Base-by-base conservation (phyloP, 2,329 filamentous ascomycete genomes). In the Xylaria sp. region DNA sequence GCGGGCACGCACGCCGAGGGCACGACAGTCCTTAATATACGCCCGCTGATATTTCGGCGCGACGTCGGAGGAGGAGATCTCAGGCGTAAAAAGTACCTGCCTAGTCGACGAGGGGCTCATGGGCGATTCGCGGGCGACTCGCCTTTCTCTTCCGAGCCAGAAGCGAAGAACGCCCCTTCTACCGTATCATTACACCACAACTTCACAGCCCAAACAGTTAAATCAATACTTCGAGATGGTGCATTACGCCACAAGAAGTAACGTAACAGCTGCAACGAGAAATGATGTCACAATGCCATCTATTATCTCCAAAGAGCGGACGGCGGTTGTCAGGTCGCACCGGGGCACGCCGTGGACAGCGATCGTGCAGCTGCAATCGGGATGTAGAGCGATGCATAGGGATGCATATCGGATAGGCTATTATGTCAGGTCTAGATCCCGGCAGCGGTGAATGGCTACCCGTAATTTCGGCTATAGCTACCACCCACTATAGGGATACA, bases 1-100 rank as follows among this genome's bases (percentile, higher is more conserved):
- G 6, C 30, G 20, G 1, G 15, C 4, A 36, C 34, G 32, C 55
- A 52, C 15, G 23, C 30, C 43, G 52, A 53, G 45, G 36, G 23
- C 52, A 55, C 52, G 45, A 68, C 12, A 46, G 57, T 62, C 66
- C 58, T 66, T 65, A 28, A 66, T 61, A 67, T 36, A 45, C 55
- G 20, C 55, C 4, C 15, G 34, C 39, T 45, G 15, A 13, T 60
- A 12, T 53, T 48, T 56, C 20, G 52, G 52, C 52, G 43, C 39
- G 39, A 63, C 41, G 25, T 53, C 53, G 56, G 62, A 20, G 46
- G 20, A 43, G 34, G 4, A 41, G 6, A 23, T 20, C 2, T 25
- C 23, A 55, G 57, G 28, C 52, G 20, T 36, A 23, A 50, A 25
- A 50, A 39, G 13, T 50, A 25, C 58, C 58, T 60, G 6, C 34